Evolutionary conservation across 441 rosid genomes (phyloP), one percentile per base, ranked within the genome.

Genomic region (Adansonia madagascariensis): DNA sequence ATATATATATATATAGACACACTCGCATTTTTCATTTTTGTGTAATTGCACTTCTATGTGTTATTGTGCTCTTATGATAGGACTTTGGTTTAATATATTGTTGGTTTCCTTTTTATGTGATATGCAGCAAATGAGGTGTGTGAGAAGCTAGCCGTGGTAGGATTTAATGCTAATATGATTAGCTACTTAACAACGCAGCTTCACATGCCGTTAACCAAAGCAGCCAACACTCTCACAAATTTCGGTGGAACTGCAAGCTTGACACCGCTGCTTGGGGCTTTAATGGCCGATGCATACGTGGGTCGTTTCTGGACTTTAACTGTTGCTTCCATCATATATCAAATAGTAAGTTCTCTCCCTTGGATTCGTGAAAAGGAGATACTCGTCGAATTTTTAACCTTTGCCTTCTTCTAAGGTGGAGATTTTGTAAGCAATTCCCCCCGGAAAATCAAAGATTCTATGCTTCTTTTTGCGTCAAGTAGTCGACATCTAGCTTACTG

Each of bases 281-380:
- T 94, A 81, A 3, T 94, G 8, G 91, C 97, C 20, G 98, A 95
- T 43, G 64, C 97, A 0, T 92, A 79, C 47, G 93, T 90, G 24
- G 97, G 97, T 71, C 93, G 94, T 0, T 95, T 95, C 71, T 95
- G 97, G 98, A 92, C 95, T 63, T 85, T 95, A 47, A 85, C 91
- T 0, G 22, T 87, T 24, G 91, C 94, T 79, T 92, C 98, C 85
- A 75, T 87, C 62, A 72, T 95, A 68, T 95, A 92, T 78, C 96
- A 91, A 80, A 43, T 91, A 5, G 99, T 93, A 86, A 44, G 35
- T 11, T 22, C 18, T 14, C 43, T 27, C 41, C 35, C 31, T 53
- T 49, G 11, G 35, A 64, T 62, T 6, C 15, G 10, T 55, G n/a
- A 39, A 44, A n/a, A 43, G 46, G 46, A 41, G 18, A 67, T 43